These are phyloP conservation scores for Eimeria maxima DNA, from an alignment of 169 alveolate genomes.

Conservation along the genomic window DNA sequence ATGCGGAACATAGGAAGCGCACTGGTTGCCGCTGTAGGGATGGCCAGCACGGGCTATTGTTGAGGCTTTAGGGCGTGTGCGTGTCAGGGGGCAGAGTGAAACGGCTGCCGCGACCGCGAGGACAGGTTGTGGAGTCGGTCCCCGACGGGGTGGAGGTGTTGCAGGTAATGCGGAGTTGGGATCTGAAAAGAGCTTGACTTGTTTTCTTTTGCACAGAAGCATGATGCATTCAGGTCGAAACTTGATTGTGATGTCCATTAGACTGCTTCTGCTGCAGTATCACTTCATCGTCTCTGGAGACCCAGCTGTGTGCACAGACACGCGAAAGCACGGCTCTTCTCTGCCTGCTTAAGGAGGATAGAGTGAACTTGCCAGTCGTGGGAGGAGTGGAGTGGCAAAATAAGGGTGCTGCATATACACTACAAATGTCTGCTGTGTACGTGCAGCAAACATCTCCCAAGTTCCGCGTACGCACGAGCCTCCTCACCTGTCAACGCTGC, in stretches of 20 bases:
- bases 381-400: not conserved
- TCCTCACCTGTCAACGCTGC: conserved; percentile 82
- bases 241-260: not conserved
- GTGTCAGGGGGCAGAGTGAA: conserved; percentile 72
- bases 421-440: not conserved
- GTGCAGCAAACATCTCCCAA: conserved; percentile 64
- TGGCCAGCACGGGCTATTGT: not conserved
- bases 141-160: conserved; percentile 79
- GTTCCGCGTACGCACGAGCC: conserved; percentile 65
- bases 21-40: not conserved
- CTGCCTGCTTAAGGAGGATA: not conserved
- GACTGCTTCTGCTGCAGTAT: not conserved
- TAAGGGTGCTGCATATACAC: not conserved
- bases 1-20: not conserved
- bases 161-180: conserved; percentile 10
- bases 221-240: not conserved
- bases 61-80: not conserved
- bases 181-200: not conserved
- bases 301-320: not conserved
- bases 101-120: conserved; percentile 49
- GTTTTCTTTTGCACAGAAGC: not conserved
- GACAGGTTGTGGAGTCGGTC: conserved; percentile 59
- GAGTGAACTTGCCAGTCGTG: not conserved
- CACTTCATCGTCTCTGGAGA: not conserved
- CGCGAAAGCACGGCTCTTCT: not conserved